phyloP scores from a whole-genome alignment of 2,329 filamentous ascomycete genomes.

The Fusarium chlamydosporum region DNA sequence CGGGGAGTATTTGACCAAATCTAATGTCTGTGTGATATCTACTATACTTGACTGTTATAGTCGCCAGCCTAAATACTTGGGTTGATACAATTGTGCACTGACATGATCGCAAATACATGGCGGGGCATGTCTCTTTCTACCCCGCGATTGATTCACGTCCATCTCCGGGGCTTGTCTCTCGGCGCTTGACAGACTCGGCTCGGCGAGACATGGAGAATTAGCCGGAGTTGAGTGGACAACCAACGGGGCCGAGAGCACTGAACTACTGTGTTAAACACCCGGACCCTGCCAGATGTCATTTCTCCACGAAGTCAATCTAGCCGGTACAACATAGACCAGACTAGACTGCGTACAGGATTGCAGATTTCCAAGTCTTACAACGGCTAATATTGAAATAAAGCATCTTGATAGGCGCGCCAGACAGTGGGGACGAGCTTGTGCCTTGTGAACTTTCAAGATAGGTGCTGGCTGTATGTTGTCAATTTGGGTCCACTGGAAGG shows the following conservation, averaged over 20 bases:
- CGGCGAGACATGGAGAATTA: slow-evolving; percentile 11
- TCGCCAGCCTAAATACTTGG: slow-evolving; percentile 19
- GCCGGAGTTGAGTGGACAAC: slow-evolving; percentile 29
- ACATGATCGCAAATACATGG: slow-evolving; percentile 15
- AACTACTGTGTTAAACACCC: slow-evolving; percentile 2
- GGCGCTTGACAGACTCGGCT: slow-evolving; percentile 17
- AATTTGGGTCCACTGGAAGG: slow-evolving; percentile 28
- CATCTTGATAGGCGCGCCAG: slow-evolving; percentile 40
- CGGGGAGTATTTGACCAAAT: background rate
- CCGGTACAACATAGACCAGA: slow-evolving; percentile 14
- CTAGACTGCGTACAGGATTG: background rate
- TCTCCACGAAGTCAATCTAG: slow-evolving; percentile 7
- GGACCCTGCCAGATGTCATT: slow-evolving; percentile 17
- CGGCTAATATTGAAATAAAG: slow-evolving; percentile 30
- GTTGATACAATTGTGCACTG: slow-evolving; percentile 14
- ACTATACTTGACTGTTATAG: slow-evolving; percentile 22
- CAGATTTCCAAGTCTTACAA: slow-evolving; percentile 14
- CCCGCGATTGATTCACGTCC: slow-evolving; percentile 17
- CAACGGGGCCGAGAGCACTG: slow-evolving; percentile 7
- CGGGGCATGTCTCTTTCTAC: slow-evolving; percentile 21
- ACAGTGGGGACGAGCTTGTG: slow-evolving; percentile 33
- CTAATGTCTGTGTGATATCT: background rate
- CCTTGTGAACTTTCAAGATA: slow-evolving; percentile 26
- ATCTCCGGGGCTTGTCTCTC: background rate
- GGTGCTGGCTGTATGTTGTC: slow-evolving; percentile 12